A percentile compares a stretch with the other conserved stretches of the same genome.
Conservation (phyloP, 345 rosid genomes). For the Eucalyptus albens region DNA sequence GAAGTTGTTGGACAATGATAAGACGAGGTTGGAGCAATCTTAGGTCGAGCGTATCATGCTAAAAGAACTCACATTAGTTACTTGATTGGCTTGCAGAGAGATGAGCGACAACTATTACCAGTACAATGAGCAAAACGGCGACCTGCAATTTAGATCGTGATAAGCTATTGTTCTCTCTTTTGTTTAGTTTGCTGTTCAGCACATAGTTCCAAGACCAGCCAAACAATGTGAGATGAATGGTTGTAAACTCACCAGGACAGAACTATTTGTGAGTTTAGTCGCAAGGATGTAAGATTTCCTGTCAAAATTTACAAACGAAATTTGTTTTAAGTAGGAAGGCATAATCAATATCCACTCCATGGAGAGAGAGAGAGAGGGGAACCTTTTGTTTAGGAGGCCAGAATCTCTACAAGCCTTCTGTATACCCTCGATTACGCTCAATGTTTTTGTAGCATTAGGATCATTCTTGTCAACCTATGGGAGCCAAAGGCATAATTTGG, state of each 20-base stretch:
- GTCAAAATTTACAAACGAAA: not conserved
- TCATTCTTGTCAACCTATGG: conserved; percentile 50
- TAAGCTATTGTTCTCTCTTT: not conserved
- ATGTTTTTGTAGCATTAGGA: conserved; percentile 55
- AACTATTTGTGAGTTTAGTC: conserved; percentile 4
- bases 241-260: conserved; percentile 8
- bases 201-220: not conserved
- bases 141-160: not conserved
- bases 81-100: not conserved
- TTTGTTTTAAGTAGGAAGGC: not conserved
- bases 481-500: not conserved
- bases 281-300: conserved; percentile 18
- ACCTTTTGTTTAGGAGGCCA: conserved; percentile 50
- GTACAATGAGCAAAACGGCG: not conserved
- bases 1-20: too few species aligned
- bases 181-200: not conserved
- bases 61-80: not conserved
- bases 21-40: too few species aligned
- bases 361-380: not conserved
- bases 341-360: not conserved
- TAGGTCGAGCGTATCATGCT: too few species aligned
- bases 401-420: conserved; percentile 52
- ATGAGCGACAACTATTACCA: not conserved
- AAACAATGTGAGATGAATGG: not conserved
- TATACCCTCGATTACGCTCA: conserved; percentile 44